These are phyloP conservation scores for Lachnellula occidentalis DNA, from an alignment of 2,329 filamentous ascomycete species.

Conservation along the genomic window DNA sequence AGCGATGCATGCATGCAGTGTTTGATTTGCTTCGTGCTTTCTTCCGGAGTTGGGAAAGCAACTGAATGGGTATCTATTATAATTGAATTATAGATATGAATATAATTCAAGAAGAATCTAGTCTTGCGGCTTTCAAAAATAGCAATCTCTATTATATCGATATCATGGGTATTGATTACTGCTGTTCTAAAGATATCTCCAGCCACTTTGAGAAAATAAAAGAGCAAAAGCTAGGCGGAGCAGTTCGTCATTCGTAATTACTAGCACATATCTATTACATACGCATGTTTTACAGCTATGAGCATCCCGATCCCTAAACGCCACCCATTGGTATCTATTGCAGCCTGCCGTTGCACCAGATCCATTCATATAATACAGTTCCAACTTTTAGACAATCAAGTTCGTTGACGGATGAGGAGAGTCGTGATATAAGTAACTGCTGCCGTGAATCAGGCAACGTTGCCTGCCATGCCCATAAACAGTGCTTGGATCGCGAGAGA, in stretches of 20 bases:
- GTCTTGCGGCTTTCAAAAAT: too few species aligned
- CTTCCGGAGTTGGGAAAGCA: too few species aligned
- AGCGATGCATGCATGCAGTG: background rate
- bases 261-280: background rate
- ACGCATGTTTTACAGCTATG: background rate
- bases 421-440: conserved; percentile 3
- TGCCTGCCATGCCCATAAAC: conserved; percentile 91
- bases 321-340: background rate
- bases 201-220: too few species aligned
- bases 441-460: conserved; percentile 44
- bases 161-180: too few species aligned
- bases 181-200: too few species aligned
- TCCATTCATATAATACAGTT: conserved; percentile 7
- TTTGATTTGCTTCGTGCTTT: too few species aligned
- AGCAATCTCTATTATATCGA: too few species aligned
- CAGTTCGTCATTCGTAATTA: background rate
- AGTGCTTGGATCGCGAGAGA: conserved; percentile 88
- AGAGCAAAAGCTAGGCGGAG: background rate
- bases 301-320: background rate
- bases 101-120: too few species aligned
- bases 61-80: too few species aligned
- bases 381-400: conserved; percentile 20
- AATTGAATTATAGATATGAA: too few species aligned
- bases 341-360: background rate
- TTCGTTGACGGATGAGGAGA: conserved; percentile 13